Base-by-base conservation (phyloP, 371 early-diverging fungal genomes). In the Mucor indicus region DNA sequence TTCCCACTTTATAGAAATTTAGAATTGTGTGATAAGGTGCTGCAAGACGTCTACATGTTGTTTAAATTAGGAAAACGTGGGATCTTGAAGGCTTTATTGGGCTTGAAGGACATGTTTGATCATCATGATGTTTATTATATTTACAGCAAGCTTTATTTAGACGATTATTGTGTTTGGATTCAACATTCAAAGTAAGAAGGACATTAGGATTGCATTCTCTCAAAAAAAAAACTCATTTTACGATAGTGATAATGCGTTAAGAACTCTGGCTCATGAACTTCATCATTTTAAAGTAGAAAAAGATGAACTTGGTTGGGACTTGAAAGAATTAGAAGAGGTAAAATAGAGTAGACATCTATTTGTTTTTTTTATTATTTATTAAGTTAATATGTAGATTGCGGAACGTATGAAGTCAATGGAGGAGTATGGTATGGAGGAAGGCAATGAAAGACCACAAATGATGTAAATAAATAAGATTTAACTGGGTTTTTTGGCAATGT, bases 151-250 rank as follows among this genome's bases (percentile, higher is more conserved):
- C 68, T 94, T 7, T 92, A 73, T 60, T 39, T 96, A n/a, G 93
- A 93, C 59, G 97, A 98, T 60, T 98, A 96, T 60, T 93, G 95
- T 64, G 79, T 90, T n/a, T 96, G 98, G 98, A 72, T 93, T n/a
- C 95, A 95, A 55, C 81, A 77, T 29, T 62, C 87, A 37, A 78
- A 62, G 80, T 74, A 69, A 57, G 12, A 9, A 24, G 17, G 16
- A 38, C 9, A 9, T 24, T 17, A 4, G 10, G 2, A 9, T 1
- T 9, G 5, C 4, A 22, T 7, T 11, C 1, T 43, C 9, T 5
- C 12, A 25, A 22, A 33, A 30, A 19, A 23, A 38, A n/a, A 7
- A 13, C 25, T 38, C 8, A 16, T 33, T 41, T 25, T 46, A 27
- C 11, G 29, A 27, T 55, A 85, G 85, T 53, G 93, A 92, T 19